These are phyloP conservation scores for Solanum etuberosum DNA, from an alignment of 257 asterid genomes.

Conservation along the genomic window DNA sequence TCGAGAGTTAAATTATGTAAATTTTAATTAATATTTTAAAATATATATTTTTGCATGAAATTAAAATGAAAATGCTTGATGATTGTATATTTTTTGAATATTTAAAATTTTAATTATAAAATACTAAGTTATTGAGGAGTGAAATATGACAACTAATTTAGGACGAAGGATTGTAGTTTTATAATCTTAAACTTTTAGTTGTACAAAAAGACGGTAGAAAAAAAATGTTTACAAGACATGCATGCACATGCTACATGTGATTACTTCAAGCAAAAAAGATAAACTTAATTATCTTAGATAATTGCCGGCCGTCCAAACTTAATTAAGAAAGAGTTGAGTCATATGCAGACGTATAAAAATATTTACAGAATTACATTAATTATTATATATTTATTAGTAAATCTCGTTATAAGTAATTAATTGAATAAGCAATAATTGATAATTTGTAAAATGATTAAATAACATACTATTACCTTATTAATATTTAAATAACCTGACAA, in stretches of 20 bases:
- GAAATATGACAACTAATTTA: background rate
- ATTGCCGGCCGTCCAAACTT: background rate
- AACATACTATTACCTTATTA: background rate
- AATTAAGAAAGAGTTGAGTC: background rate
- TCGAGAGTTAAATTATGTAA: background rate
- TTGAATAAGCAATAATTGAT: background rate
- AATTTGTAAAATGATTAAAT: too few relatives aligned
- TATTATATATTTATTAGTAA: background rate
- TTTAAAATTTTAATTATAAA: too few relatives aligned
- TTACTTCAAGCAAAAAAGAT: background rate
- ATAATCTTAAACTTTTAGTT: background rate
- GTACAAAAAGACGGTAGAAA: background rate
- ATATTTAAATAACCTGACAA: background rate
- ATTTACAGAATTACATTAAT: background rate
- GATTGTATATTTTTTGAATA: too few relatives aligned
- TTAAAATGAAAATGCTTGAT: too few relatives aligned
- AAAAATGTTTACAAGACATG: background rate
- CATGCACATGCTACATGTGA: conserved; percentile 3
- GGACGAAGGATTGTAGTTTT: background rate
- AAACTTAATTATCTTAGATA: background rate
- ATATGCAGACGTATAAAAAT: background rate
- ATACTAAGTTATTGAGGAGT: background rate
- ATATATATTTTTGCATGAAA: too few relatives aligned
- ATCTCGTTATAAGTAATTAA: background rate
- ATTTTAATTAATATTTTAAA: background rate